Evolutionary conservation across 2,329 filamentous ascomycete genomes (phyloP), one percentile per base, ranked within the genome.

Genomic region (Blastomyces parvus): DNA sequence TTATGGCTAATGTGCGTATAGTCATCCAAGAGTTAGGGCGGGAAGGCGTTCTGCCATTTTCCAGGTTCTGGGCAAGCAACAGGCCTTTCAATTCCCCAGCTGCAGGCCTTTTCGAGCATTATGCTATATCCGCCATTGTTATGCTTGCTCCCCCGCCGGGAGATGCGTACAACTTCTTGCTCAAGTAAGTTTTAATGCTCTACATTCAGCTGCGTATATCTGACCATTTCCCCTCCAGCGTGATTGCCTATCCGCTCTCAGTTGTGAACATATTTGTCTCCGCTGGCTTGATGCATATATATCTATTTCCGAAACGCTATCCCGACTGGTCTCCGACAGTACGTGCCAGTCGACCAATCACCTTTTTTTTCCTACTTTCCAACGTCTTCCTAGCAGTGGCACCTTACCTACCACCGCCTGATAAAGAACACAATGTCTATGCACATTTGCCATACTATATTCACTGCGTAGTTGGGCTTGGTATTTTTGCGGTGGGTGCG

Each of bases 1-100:
- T 52, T 44, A 63, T 65, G 44, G 64, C 55, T 66, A 59, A 63
- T 57, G 19, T 1, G 25, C 19, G 40, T 22, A 53, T 36, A 76
- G 73, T 77, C 63, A 72, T 77, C 55, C 76, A 79, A 65, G 87
- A 89, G 71, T 77, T 90, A 55, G 88, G 84, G 0, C 88, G 88
- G 69, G 87, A 90, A 69, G 86, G 86, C 0, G 76, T 90, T 5
- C 70, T 90, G 17, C 88, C 88, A 0, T 87, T 82, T 62, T 85
- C 84, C 65, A 79, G 80, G 2, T 83, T 90, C 71, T 89, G 85
- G 84, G 87, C 87, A 0, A 88, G 85, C 3, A 87, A 86, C 69
- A 84, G 82, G 73, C 88, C 87, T 0, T 87, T 86, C 65, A 84
- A 86, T 63, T 82, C 87, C 0, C 87, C 87, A 0, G 80, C 84